Percentiles rank a stretch among this genome's conserved stretches.
Conservation (phyloP, 179 eudicot genomes). For the Actinidia arguta region DNA sequence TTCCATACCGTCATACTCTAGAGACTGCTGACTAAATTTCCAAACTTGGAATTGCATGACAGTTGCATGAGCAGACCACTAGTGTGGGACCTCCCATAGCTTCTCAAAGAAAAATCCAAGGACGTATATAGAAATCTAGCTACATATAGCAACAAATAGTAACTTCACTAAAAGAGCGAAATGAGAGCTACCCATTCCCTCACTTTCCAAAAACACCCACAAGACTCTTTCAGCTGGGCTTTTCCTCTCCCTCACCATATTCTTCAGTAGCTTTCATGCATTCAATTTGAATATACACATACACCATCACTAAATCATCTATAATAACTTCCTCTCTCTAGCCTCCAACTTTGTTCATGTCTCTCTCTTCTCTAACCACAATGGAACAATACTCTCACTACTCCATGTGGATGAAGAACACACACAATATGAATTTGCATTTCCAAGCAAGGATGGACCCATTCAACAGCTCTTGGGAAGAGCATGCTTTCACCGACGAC, state of each 20-base stretch:
- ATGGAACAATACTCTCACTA: slow-evolving; percentile 47
- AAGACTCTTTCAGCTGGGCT: neutral
- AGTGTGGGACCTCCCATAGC: neutral
- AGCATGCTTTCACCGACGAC: slow-evolving; percentile 52
- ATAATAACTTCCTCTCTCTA: neutral
- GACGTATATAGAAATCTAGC: neutral
- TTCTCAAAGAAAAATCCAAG: neutral
- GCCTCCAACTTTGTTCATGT: neutral
- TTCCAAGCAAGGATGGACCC: slow-evolving; percentile 10
- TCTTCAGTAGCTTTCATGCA: slow-evolving; percentile 24
- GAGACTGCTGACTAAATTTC: too few species aligned
- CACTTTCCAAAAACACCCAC: slow-evolving; percentile 5
- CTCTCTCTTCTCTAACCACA: neutral
- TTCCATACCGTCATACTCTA: too few species aligned
- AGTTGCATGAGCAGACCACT: slow-evolving; percentile 12
- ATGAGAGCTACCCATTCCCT: slow-evolving; percentile 8
- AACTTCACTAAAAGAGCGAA: neutral
- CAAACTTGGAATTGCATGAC: slow-evolving; percentile 14
- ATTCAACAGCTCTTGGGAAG: slow-evolving; percentile 41
- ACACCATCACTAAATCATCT: neutral
- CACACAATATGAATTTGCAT: slow-evolving; percentile 23
- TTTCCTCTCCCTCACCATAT: slow-evolving; percentile 14
- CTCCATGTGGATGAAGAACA: slow-evolving; percentile 43
- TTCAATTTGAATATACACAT: neutral
- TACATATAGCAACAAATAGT: neutral